Conservation (phyloP, 495 filamentous ascomycete genomes). For the Hypomontagnella submonticulosa region DNA sequence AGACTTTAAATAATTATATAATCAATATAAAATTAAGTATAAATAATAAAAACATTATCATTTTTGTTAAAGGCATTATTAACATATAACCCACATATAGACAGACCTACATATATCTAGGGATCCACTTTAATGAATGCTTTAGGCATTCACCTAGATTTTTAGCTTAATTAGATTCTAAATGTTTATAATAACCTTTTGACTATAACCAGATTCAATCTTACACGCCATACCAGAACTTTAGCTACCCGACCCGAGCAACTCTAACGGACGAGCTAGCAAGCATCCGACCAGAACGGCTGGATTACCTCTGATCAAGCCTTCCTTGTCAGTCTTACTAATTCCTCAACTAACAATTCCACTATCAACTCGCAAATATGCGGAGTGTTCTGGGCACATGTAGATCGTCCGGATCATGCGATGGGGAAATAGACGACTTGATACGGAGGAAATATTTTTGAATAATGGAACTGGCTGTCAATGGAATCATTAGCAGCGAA, state of each 20-base stretch:
- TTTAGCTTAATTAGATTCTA: no score
- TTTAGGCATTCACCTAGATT: no score
- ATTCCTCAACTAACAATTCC: slow-evolving; percentile 10
- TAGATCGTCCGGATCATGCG: slow-evolving; percentile 4
- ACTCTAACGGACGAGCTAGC: neutral
- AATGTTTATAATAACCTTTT: no score
- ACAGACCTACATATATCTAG: slow-evolving; percentile 7
- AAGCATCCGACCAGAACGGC: slow-evolving; percentile 16
- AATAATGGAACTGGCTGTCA: slow-evolving; percentile 14
- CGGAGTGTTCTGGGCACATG: slow-evolving; percentile 7
- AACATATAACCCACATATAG: slow-evolving; percentile 4
- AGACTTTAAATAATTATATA: no score
- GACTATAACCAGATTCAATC: no score
- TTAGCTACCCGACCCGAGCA: slow-evolving; percentile 14
- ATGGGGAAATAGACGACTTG: slow-evolving; percentile 1
- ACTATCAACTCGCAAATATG: slow-evolving; percentile 4
- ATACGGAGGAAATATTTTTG: neutral
- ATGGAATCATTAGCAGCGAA: slow-evolving; percentile 21
- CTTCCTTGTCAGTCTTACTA: neutral
- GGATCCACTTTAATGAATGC: no score
- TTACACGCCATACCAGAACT: no score
- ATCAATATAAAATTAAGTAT: no score
- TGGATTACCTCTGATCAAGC: slow-evolving; percentile 7
- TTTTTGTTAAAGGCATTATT: no score
- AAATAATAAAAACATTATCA: no score